Evolutionary conservation across 2,329 filamentous ascomycete species (phyloP).

Genomic region (Ascochyta fabae): DNA sequence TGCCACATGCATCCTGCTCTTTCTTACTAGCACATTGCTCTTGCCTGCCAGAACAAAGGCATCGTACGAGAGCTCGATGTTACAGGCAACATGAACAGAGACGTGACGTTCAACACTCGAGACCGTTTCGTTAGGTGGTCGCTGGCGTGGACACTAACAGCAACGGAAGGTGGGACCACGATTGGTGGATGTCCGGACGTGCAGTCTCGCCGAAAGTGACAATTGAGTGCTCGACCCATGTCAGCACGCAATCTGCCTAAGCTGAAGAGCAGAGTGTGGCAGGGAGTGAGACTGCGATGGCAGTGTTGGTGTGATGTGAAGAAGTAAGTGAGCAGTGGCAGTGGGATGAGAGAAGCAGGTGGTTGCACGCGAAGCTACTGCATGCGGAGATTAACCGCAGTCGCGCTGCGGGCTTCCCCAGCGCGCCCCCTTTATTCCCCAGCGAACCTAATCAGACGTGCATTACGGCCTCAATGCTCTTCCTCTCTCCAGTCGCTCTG

Average conservation of each 20-base stretch:
- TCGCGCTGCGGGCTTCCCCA: conserved; percentile 4
- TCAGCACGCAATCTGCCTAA: not conserved
- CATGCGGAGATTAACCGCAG: conserved; percentile 17
- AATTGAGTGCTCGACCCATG: not conserved
- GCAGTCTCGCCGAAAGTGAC: conserved; percentile 4
- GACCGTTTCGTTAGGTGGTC: conserved; percentile 7
- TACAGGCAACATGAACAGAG: not conserved
- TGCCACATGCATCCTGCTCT: conserved; percentile 5
- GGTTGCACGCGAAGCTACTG: conserved; percentile 20
- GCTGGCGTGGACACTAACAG: conserved; percentile 10
- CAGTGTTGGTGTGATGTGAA: not conserved
- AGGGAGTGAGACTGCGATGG: conserved; percentile 1
- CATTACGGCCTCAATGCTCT: conserved; percentile 12
- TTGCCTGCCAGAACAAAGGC: not conserved
- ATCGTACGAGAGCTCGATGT: not conserved
- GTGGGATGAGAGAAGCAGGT: conserved; percentile 32
- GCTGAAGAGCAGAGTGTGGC: not conserved
- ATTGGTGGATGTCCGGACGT: not conserved
- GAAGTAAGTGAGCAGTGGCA: conserved; percentile 18
- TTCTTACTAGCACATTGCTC: not conserved
- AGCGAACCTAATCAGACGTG: conserved; percentile 5
- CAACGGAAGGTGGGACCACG: conserved; percentile 11
- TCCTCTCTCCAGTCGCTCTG: conserved; percentile 26
- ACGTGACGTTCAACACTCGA: not conserved
- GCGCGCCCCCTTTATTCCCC: conserved; percentile 12